Conservation (phyloP, 2,329 filamentous ascomycete species). For the Fusarium compactum region DNA sequence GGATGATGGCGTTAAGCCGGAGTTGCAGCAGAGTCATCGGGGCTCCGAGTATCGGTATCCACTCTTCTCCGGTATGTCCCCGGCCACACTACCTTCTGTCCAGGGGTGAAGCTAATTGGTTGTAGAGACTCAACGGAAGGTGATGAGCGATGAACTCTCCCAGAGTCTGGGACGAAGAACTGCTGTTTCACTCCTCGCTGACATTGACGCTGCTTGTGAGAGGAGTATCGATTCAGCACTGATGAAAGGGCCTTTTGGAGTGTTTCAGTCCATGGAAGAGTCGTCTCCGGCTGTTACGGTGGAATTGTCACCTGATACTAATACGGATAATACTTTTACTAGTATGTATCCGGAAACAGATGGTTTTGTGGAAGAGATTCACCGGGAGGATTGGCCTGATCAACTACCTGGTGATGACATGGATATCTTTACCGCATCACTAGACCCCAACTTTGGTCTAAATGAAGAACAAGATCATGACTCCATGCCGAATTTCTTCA, state of each 20-base stretch:
- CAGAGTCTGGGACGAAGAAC: constrained; percentile 48
- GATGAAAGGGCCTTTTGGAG: constrained; percentile 41
- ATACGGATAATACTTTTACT: constrained; percentile 26
- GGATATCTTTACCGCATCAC: constrained; percentile 35
- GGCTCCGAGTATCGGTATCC: constrained; percentile 55
- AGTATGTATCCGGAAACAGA: constrained; percentile 34
- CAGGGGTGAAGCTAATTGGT: background rate
- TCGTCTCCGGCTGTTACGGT: background rate
- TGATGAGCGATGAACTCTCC: constrained; percentile 49
- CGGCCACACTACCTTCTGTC: no score
- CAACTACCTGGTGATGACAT: constrained; percentile 36
- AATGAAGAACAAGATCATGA: constrained; percentile 21
- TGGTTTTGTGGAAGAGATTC: constrained; percentile 40
- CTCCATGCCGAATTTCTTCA: constrained; percentile 33
- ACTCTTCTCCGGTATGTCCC: constrained; percentile 54
- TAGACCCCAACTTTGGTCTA: constrained; percentile 28
- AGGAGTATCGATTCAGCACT: constrained; percentile 18
- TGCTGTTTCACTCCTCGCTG: constrained; percentile 40
- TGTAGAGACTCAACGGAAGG: constrained; percentile 35
- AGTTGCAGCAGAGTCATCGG: constrained; percentile 43
- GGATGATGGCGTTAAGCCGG: constrained; percentile 39
- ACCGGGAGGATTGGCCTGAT: constrained; percentile 38
- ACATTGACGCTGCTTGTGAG: constrained; percentile 44
- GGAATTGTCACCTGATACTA: constrained; percentile 14
- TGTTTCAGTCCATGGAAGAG: constrained; percentile 27